phyloP scores from a whole-genome alignment of 179 eudicot species.

The Corrigiola litoralis region DNA sequence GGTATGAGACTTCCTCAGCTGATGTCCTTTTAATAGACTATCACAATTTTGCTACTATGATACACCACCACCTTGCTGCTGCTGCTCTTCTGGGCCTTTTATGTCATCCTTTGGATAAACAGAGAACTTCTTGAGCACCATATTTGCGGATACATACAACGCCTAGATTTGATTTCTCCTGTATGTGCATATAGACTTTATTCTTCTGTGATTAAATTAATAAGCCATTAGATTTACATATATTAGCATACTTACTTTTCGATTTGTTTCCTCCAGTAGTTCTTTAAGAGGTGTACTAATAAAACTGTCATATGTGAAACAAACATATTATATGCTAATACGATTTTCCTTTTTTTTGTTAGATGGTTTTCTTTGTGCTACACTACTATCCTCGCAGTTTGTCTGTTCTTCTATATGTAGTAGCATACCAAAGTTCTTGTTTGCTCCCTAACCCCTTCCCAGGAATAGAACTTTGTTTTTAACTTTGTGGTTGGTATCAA shows the following conservation, averaged over 20 bases:
- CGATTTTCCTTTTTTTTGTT: neutral
- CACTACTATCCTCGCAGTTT: too few relatives aligned
- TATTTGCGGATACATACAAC: neutral
- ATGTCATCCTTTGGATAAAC: too few relatives aligned
- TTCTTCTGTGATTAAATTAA: neutral
- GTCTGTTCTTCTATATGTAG: too few relatives aligned
- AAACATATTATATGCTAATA: too few relatives aligned
- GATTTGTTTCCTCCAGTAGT: neutral
- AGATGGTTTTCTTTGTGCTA: too few relatives aligned
- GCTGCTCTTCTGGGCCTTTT: neutral
- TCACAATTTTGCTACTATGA: constrained; percentile 22
- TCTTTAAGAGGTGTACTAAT: constrained; percentile 13
- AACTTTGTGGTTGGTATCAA: too few relatives aligned
- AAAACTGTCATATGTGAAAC: too few relatives aligned
- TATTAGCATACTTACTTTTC: neutral
- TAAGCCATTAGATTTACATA: neutral
- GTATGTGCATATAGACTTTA: constrained; percentile 14
- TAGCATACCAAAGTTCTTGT: too few relatives aligned
- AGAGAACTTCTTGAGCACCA: neutral
- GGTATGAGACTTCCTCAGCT: neutral
- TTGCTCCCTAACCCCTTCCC: too few relatives aligned
- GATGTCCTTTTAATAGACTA: neutral
- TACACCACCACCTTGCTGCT: neutral
- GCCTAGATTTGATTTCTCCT: neutral
- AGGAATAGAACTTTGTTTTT: too few relatives aligned